phyloP scores from a whole-genome alignment of 495 filamentous ascomycete genomes.

The Cercophora samala region DNA sequence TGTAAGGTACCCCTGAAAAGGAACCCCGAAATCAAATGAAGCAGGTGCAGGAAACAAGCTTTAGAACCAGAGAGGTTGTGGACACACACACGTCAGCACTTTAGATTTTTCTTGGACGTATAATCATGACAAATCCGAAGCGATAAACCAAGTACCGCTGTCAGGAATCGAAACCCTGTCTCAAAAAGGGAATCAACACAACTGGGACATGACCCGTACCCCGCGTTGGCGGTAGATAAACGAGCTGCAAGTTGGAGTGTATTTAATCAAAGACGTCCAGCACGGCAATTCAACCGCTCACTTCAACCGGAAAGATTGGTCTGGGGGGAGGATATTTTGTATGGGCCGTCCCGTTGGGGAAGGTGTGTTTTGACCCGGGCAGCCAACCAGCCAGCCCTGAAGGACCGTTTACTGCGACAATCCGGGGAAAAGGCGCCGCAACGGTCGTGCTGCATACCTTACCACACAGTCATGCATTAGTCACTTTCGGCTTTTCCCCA shows the following conservation, averaged over 20 bases:
- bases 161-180: not conserved
- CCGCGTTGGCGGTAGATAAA: not conserved
- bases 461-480: slow-evolving; percentile 11
- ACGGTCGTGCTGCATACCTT: not conserved
- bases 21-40: not conserved
- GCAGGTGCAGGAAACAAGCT: not conserved
- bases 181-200: not conserved
- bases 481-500: not conserved
- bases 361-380: slow-evolving; percentile 3
- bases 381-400: not conserved
- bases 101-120: not conserved
- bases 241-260: slow-evolving; percentile 9
- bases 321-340: not conserved
- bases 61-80: not conserved
- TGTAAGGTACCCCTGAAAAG: not conserved
- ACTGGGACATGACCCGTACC: not conserved
- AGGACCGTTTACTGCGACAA: slow-evolving; percentile 2
- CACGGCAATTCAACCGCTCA: slow-evolving; percentile 7
- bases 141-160: not conserved
- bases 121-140: not conserved
- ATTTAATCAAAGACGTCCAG: slow-evolving; percentile 5
- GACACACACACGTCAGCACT: not conserved
- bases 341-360: not conserved
- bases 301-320: slow-evolving; percentile 1
- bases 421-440: slow-evolving; percentile 1